These are phyloP conservation scores for Triticum dicoccoides DNA, from an alignment of 176 grass and related monocot species.

Conservation along the genomic window DNA sequence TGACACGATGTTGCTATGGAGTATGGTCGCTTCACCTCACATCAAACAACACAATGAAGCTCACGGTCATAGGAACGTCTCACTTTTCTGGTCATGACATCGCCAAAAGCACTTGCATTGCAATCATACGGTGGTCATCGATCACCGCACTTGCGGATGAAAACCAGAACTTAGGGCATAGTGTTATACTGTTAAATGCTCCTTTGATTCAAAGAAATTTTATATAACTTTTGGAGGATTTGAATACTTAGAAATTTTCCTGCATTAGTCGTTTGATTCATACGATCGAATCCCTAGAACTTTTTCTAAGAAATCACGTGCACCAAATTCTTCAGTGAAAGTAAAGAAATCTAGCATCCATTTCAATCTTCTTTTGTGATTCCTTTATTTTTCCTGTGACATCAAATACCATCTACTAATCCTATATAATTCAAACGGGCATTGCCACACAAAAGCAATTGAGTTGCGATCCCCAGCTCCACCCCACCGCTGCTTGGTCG, in stretches of 20 bases:
- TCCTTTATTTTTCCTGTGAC: too few species aligned
- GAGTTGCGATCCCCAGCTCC: not conserved
- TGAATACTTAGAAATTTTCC: too few species aligned
- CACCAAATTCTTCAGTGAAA: too few species aligned
- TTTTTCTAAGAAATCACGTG: too few species aligned
- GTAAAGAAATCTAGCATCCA: too few species aligned
- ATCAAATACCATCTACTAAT: too few species aligned
- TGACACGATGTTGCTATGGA: conserved; percentile 8
- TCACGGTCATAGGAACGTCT: not conserved
- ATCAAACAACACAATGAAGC: not conserved
- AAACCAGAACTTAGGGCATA: not conserved
- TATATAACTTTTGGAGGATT: too few species aligned
- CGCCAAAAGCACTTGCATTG: not conserved
- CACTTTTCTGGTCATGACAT: conserved; percentile 18
- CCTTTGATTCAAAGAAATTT: too few species aligned
- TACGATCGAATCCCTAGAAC: too few species aligned
- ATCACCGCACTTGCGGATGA: not conserved
- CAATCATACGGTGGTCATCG: conserved; percentile 12
- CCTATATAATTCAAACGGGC: too few species aligned
- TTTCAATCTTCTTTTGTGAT: too few species aligned
- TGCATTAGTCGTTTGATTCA: too few species aligned
- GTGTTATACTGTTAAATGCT: not conserved
- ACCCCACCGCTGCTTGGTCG: not conserved
- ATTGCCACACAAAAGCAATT: not conserved
- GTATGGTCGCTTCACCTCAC: conserved; percentile 5